A percentile compares a stretch with the other conserved stretches of the same genome.
Conservation (phyloP, 2,329 filamentous ascomycete genomes). For the Microdochium trichocladiopsis region DNA sequence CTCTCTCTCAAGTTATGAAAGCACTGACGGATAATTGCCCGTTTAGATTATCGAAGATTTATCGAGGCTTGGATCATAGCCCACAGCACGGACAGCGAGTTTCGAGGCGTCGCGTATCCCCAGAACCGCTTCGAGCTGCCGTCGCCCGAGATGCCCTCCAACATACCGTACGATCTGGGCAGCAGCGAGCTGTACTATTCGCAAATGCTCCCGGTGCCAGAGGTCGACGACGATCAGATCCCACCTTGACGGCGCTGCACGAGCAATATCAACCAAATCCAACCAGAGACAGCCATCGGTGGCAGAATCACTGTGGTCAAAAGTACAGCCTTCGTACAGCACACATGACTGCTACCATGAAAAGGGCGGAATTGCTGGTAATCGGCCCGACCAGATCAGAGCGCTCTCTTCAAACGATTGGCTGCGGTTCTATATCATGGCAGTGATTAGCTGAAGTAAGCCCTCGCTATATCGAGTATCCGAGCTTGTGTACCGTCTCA, state of each 20-base stretch:
- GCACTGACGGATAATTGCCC: neutral
- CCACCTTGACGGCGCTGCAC: neutral
- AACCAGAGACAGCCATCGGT: too few relatives aligned
- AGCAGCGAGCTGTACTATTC: slow-evolving; percentile 4
- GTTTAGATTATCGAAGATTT: slow-evolving; percentile 36
- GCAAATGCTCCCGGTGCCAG: slow-evolving; percentile 3
- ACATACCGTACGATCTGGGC: slow-evolving; percentile 11
- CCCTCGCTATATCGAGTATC: too few relatives aligned
- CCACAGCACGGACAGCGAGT: slow-evolving; percentile 37
- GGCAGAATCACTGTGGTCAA: too few relatives aligned
- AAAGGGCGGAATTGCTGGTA: too few relatives aligned
- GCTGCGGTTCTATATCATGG: too few relatives aligned
- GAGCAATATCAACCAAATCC: neutral
- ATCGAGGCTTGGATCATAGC: slow-evolving; percentile 37
- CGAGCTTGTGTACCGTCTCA: too few relatives aligned
- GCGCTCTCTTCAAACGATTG: too few relatives aligned
- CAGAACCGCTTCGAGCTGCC: slow-evolving; percentile 37
- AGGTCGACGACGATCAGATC: slow-evolving; percentile 4
- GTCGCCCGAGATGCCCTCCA: slow-evolving; percentile 35
- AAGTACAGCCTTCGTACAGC: too few relatives aligned
- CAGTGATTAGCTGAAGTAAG: too few relatives aligned
- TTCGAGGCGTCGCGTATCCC: slow-evolving; percentile 36
- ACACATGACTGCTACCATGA: too few relatives aligned
- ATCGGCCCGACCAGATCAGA: too few relatives aligned
- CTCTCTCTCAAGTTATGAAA: neutral